Conservation (phyloP, 139 green algal genomes). For the Parachlorella kessleri region DNA sequence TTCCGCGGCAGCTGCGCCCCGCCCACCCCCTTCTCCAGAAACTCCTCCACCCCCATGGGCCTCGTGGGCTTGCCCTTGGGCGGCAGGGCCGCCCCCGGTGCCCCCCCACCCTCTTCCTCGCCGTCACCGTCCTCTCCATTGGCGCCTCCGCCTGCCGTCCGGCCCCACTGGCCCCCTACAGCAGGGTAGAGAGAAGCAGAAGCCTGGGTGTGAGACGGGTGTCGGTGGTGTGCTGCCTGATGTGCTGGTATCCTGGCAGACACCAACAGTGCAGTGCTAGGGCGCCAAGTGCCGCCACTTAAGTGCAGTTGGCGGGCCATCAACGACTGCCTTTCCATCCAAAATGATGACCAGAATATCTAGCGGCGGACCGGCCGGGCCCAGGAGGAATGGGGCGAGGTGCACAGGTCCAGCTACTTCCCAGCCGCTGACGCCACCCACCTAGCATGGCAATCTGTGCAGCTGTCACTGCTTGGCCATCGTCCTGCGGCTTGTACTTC, state of each 20-base stretch:
- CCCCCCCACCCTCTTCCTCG: not conserved
- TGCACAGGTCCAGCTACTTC: no score
- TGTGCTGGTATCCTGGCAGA: no score
- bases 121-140: not conserved
- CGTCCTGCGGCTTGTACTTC: constrained; percentile 17
- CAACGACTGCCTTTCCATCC: no score
- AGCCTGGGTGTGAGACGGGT: no score
- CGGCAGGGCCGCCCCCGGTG: not conserved
- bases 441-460: constrained; percentile 25
- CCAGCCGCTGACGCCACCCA: not conserved
- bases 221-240: no score
- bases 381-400: no score
- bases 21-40: constrained; percentile 33
- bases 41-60: constrained; percentile 36
- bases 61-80: constrained; percentile 26
- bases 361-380: no score
- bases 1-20: constrained; percentile 63
- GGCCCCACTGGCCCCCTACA: not conserved
- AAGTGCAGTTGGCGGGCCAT: no score
- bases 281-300: no score
- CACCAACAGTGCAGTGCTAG: no score
- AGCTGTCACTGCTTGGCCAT: not conserved
- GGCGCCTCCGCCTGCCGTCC: not conserved
- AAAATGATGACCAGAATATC: no score
- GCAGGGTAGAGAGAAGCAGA: no score